A percentile compares a stretch with the other conserved stretches of the same genome.
These are phyloP conservation scores for Harringtonia aguacate DNA, from an alignment of 2,329 filamentous ascomycete species.

Conservation along the genomic window DNA sequence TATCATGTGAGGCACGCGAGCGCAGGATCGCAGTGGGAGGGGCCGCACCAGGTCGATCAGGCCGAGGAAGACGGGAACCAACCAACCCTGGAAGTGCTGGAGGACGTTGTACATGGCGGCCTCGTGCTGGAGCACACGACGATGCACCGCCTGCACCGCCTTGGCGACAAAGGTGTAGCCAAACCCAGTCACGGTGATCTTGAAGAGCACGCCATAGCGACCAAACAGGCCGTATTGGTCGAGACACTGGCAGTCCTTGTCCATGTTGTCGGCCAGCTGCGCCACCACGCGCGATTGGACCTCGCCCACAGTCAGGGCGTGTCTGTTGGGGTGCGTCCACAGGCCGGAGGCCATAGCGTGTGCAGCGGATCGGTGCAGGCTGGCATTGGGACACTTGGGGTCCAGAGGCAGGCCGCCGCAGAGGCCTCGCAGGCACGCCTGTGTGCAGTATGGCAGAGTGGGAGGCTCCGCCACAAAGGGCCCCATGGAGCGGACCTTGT, in stretches of 20 bases:
- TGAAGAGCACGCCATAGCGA: constrained; percentile 3
- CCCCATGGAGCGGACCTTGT: no score
- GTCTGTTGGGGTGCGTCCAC: background rate
- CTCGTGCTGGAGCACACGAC: background rate
- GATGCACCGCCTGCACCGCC: background rate
- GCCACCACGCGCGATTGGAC: background rate
- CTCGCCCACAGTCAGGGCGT: background rate
- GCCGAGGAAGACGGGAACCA: constrained; percentile 1
- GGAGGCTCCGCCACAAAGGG: background rate
- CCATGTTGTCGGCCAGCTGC: background rate
- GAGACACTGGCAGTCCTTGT: constrained; percentile 1
- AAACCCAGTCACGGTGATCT: background rate
- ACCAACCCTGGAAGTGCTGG: background rate
- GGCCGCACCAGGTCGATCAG: background rate
- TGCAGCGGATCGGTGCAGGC: background rate
- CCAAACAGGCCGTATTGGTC: background rate
- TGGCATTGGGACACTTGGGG: constrained; percentile 4
- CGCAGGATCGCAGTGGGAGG: background rate
- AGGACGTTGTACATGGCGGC: background rate
- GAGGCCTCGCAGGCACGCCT: constrained; percentile 3
- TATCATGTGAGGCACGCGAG: background rate
- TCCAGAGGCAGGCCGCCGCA: background rate
- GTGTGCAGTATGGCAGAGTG: constrained; percentile 4
- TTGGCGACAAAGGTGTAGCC: constrained; percentile 6
- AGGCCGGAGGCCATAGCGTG: no score